Percentiles rank a stretch among this genome's conserved stretches.
phyloP scores from a whole-genome alignment of 345 rosid genomes.

The Salix purpurea region DNA sequence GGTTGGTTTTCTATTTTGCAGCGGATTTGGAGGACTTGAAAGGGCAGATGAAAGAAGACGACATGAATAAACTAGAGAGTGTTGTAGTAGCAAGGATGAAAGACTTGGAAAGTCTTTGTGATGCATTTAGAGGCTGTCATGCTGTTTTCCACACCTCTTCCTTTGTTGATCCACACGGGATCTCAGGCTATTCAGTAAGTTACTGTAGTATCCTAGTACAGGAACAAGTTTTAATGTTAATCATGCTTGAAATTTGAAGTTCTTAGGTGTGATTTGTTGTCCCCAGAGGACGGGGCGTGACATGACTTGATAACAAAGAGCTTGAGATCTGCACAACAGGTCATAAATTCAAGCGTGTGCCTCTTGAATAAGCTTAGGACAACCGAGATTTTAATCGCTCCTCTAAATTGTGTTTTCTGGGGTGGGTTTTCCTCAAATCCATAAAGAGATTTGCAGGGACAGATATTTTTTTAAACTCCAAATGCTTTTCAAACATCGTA shows the following conservation, averaged over 20 bases:
- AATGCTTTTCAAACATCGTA: not conserved
- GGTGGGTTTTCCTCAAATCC: too few species aligned
- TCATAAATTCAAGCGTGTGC: fast-evolving
- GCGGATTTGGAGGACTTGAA: conserved; percentile 29
- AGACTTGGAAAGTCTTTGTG: conserved; percentile 23
- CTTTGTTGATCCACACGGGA: conserved; percentile 41
- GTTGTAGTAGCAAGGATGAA: conserved; percentile 34
- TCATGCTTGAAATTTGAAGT: not conserved
- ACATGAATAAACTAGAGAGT: conserved; percentile 24
- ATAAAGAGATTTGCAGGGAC: not conserved
- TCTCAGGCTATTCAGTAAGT: conserved; percentile 38
- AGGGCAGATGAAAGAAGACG: conserved; percentile 17
- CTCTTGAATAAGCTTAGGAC: too few species aligned
- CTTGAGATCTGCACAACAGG: too few species aligned
- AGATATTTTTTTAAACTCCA: not conserved
- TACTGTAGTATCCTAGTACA: not conserved
- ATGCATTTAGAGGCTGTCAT: conserved; percentile 42
- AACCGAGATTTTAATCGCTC: too few species aligned
- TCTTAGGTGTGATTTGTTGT: not conserved
- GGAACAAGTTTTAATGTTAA: not conserved
- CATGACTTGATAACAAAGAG: too few species aligned
- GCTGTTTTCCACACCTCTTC: conserved; percentile 43
- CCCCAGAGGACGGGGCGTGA: too few species aligned
- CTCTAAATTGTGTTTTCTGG: too few species aligned
- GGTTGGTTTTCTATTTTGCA: conserved; percentile 2